phyloP scores from a whole-genome alignment of 139 green algal genomes.

The Eudorina sp. region DNA sequence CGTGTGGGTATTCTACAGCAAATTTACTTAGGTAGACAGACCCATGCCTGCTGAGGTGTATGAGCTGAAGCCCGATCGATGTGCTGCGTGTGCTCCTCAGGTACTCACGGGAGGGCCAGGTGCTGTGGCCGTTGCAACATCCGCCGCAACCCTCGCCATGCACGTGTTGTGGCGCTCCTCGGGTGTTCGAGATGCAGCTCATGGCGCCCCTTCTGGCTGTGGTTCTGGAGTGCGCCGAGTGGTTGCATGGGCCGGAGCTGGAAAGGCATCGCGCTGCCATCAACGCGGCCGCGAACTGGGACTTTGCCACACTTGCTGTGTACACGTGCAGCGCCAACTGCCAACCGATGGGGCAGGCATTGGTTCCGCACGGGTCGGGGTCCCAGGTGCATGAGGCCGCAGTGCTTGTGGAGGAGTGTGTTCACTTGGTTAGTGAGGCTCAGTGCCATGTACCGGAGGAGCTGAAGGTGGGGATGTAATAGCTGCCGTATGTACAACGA shows the following conservation, averaged over 20 bases:
- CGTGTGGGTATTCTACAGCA: no score
- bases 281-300: constrained; percentile 69
- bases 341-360: not conserved
- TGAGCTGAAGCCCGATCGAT: constrained; percentile 80
- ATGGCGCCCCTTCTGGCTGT: constrained; percentile 74
- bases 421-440: constrained; percentile 68
- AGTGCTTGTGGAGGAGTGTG: constrained; percentile 55
- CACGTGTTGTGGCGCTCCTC: constrained; percentile 51
- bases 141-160: constrained; percentile 53
- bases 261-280: not conserved
- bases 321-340: constrained; percentile 63
- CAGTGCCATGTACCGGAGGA: constrained; percentile 50
- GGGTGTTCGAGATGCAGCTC: constrained; percentile 78
- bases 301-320: constrained; percentile 74
- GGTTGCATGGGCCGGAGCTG: constrained; percentile 42
- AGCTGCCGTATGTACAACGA: no score
- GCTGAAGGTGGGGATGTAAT: constrained; percentile 14
- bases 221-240: constrained; percentile 70
- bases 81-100: constrained; percentile 67
- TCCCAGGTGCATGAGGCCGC: not conserved
- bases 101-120: constrained; percentile 50
- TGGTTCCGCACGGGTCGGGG: no score
- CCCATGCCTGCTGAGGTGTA: no score
- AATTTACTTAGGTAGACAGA: no score
- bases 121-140: constrained; percentile 61